Base-by-base conservation (phyloP, 2,329 filamentous ascomycete genomes). In the Xylaria sp. region DNA sequence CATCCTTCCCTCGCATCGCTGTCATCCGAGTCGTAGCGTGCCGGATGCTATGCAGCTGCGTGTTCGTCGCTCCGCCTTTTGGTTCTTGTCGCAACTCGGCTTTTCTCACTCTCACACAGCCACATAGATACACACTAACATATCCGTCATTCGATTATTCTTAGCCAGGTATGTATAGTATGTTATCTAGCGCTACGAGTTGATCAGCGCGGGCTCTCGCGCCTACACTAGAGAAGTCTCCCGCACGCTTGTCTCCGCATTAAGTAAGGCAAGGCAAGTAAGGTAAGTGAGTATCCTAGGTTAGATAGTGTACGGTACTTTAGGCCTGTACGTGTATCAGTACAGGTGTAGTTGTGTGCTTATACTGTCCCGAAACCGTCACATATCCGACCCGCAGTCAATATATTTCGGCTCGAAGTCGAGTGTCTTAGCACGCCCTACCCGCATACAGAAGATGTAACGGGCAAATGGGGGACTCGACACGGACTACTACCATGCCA, bases 41-140 rank as follows among this genome's bases (percentile, higher is more conserved):
- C 24, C 50, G 55, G 34, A 47, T 58, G 55, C 30, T 36, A 45
- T 67, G 59, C 59, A 66, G 59, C 24, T 39, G 42, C n/a, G 47
- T 21, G 27, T 54, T 42, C n/a, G n/a, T 60, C 58, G 30, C 50
- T 65, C 65, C 66, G 65, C 62, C 59, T 61, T 69, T 66, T 70
- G 27, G 47, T 54, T 54, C 36, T 53, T 61, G 48, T 50, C 39
- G 30, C 53, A 32, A n/a, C 8, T 53, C 64, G 59, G 50, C 60
- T 59, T 53, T 32, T 60, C 19, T 27, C 57, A 36, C 42, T 60
- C 19, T 27, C 57, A 36, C 64, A 62, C 56, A 64, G 21, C 51
- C 57, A 36, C 64, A 63, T 36, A 61, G 12, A 36, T 36, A 51
- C 63, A 27, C 24, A 27, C 24, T 27, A 59, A 61, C 61, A 48